Base-by-base conservation (phyloP, 257 asterid genomes). In the Agastache rugosa region DNA sequence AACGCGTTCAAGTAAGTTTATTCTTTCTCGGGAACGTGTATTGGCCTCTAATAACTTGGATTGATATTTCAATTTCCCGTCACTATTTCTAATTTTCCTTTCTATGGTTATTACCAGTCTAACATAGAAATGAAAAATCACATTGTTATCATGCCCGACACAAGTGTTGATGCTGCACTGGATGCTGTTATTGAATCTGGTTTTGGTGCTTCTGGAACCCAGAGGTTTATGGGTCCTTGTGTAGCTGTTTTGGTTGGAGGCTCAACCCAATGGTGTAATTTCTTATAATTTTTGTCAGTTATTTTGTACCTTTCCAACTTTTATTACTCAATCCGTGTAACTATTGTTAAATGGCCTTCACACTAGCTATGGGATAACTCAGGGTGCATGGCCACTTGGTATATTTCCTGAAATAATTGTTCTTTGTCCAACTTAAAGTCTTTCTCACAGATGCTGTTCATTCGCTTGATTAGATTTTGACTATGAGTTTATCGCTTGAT, bases 121-220 rank as follows among this genome's bases (percentile, higher is more conserved):
- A 79, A 77, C 79, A 79, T 79, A 75, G 86, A 83, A 77, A 81
- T 71, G 19, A 84, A 84, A 74, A 79, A 71, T 75, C 83, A 79
- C 72, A 85, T 80, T 14, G 59, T 84, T 42, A 51, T 84, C 55
- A 79, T 84, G 86, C 86, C 88, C 27, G 86, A 84, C 67, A 86
- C 86, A 66, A 81, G 78, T 71, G 83, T 81, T 60, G 86, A 84
- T 74, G 84, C 79, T 48, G 83, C 88, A 47, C 67, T 84, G 71
- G 84, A 84, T 76, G 80, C 81, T 71, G 39, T 84, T 63, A 70
- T 84, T 71, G 78, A 79, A 23, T 84, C 84, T 71, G 86, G 86
- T 35, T 82, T 84, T 74, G 86, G 88, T 81, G 81, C 79, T 71
- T 78, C 77, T 27, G 84, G 86, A 67, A 25, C 41, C 44, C 86